Conservation (phyloP, 345 rosid species). For the Melastoma malabathricum region DNA sequence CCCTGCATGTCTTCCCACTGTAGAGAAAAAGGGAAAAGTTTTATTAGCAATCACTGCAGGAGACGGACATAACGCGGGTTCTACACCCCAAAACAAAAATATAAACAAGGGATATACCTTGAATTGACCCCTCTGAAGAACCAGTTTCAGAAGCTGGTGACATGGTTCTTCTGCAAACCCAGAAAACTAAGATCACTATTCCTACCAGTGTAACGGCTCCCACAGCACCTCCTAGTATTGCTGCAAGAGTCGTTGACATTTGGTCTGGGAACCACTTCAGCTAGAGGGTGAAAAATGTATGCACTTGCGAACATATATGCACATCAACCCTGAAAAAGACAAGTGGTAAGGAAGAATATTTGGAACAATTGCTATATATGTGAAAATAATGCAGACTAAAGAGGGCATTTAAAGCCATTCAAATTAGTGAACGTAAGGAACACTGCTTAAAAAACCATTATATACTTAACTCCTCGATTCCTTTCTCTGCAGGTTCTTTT, state of each 20-base stretch:
- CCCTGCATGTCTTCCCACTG: too few species aligned
- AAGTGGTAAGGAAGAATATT: constrained; percentile 13
- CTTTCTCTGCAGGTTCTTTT: too few species aligned
- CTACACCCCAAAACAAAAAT: neutral
- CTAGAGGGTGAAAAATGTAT: constrained; percentile 20
- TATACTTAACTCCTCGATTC: too few species aligned
- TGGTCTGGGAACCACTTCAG: constrained; percentile 45
- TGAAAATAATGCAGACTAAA: too few species aligned
- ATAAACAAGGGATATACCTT: constrained; percentile 37
- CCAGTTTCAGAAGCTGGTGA: constrained; percentile 78
- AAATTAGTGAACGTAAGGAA: too few species aligned
- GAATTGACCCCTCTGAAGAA: constrained; percentile 67
- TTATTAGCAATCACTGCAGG: too few species aligned
- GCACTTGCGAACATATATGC: constrained; percentile 5
- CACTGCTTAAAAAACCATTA: too few species aligned
- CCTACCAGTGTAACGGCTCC: constrained; percentile 83
- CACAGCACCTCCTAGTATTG: constrained; percentile 80
- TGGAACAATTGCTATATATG: neutral
- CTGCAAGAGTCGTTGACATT: constrained; percentile 85
- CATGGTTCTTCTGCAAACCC: constrained; percentile 40
- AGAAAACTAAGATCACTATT: constrained; percentile 32
- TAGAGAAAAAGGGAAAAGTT: constrained; percentile 7
- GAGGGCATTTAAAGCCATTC: too few species aligned
- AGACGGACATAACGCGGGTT: constrained; percentile 1
- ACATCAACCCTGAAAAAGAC: constrained; percentile 37